A percentile compares a stretch with the other conserved stretches of the same genome.
Evolutionary conservation across 1,284 basidiomycete genomes (phyloP).

Genomic region (Cutaneotrichosporon mucoides): DNA sequence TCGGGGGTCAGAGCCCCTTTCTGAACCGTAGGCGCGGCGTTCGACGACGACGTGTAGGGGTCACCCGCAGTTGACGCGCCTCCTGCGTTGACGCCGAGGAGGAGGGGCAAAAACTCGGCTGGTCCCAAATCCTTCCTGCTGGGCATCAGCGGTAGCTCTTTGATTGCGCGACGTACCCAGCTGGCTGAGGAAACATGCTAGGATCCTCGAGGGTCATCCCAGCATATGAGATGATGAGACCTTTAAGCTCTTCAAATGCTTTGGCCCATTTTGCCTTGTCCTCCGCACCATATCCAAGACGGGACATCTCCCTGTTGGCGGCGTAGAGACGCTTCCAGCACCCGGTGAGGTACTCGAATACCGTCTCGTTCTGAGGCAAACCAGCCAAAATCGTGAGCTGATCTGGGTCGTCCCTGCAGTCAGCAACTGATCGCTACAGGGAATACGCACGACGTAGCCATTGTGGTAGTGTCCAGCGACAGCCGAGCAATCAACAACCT

Average conservation of each 20-base stretch:
- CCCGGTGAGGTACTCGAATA: slow-evolving; percentile 84
- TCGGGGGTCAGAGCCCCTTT: slow-evolving; percentile 35
- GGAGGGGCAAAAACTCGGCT: slow-evolving; percentile 67
- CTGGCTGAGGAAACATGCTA: slow-evolving; percentile 83
- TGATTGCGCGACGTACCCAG: slow-evolving; percentile 54
- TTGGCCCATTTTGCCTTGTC: slow-evolving; percentile 61
- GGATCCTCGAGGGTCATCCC: slow-evolving; percentile 88
- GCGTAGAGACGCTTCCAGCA: slow-evolving; percentile 81
- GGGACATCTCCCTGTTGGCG: slow-evolving; percentile 57
- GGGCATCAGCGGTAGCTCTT: too few species aligned
- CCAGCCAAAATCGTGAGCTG: slow-evolving; percentile 50
- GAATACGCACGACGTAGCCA: slow-evolving; percentile 51
- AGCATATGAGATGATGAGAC: slow-evolving; percentile 82
- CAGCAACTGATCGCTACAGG: not conserved
- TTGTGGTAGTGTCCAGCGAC: slow-evolving; percentile 68
- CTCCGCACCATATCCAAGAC: slow-evolving; percentile 62
- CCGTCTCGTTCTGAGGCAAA: slow-evolving; percentile 71
- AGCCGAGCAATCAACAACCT: slow-evolving; percentile 81
- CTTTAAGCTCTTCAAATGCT: slow-evolving; percentile 67
- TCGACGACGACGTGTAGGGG: slow-evolving; percentile 53
- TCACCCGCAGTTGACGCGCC: slow-evolving; percentile 45
- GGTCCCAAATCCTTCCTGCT: slow-evolving; percentile 65
- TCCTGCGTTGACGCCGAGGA: slow-evolving; percentile 62
- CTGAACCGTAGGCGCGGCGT: not conserved
- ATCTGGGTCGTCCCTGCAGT: slow-evolving; percentile 66